Conservation (phyloP, 169 alveolate genomes). For the Amoebophrya sp. region DNA sequence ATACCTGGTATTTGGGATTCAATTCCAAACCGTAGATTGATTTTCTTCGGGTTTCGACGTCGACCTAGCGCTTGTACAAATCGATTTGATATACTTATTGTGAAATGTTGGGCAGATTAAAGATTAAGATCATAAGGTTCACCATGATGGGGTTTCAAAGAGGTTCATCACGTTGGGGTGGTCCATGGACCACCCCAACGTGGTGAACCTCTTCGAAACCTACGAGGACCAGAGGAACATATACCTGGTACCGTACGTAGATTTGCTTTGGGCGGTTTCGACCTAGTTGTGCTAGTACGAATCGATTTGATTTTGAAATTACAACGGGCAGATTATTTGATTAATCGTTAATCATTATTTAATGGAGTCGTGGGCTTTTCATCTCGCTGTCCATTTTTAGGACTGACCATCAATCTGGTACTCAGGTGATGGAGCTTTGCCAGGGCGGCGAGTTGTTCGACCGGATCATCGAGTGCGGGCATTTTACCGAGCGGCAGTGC, state of each 20-base stretch:
- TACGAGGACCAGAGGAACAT: constrained; percentile 36
- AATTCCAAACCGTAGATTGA: neutral
- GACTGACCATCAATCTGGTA: too few relatives aligned
- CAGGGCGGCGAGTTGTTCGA: constrained; percentile 81
- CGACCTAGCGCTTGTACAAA: too few relatives aligned
- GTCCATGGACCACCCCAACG: constrained; percentile 84
- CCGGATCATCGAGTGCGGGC: constrained; percentile 52
- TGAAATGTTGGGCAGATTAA: too few relatives aligned
- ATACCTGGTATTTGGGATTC: too few relatives aligned
- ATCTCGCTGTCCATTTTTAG: neutral
- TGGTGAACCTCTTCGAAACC: constrained; percentile 76
- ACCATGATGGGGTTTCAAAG: too few relatives aligned
- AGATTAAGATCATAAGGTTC: too few relatives aligned
- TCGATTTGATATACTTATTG: too few relatives aligned
- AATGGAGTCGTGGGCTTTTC: neutral
- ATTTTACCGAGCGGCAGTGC: constrained; percentile 52
- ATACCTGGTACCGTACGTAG: neutral
- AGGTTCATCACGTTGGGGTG: too few relatives aligned
- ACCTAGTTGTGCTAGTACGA: too few relatives aligned
- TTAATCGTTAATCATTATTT: neutral
- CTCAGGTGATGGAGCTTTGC: constrained; percentile 63
- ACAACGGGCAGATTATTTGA: neutral
- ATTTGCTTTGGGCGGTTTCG: too few relatives aligned
- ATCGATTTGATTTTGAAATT: too few relatives aligned
- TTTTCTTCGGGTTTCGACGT: too few relatives aligned